Conservation (phyloP, 805 yeast genomes). For the Candida stauntonica region DNA sequence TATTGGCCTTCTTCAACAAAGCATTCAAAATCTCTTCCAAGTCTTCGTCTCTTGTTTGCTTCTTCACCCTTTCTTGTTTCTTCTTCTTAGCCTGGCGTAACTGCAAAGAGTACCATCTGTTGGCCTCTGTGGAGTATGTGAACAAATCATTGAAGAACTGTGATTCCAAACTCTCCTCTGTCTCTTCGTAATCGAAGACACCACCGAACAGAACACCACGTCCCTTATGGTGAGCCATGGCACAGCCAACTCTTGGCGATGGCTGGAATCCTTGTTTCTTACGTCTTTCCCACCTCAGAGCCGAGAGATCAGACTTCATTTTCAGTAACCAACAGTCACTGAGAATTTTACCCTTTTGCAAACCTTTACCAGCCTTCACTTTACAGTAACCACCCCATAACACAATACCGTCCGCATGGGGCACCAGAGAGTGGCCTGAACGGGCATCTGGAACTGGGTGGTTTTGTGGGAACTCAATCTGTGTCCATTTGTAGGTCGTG, state of each 20-base stretch:
- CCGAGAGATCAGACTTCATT: slow-evolving; percentile 75
- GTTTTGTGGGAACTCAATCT: slow-evolving; percentile 79
- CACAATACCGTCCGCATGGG: slow-evolving; percentile 76
- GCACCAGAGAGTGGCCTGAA: slow-evolving; percentile 86
- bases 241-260: slow-evolving; percentile 90
- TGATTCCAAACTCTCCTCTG: slow-evolving; percentile 86
- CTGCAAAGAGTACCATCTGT: slow-evolving; percentile 79
- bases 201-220: slow-evolving; percentile 95
- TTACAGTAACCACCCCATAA: slow-evolving; percentile 93
- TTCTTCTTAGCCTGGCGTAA: slow-evolving; percentile 61
- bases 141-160: slow-evolving; percentile 75
- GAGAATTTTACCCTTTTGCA: slow-evolving; percentile 86
- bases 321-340: slow-evolving; percentile 82
- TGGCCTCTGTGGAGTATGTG: slow-evolving; percentile 79
- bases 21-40: slow-evolving; percentile 76
- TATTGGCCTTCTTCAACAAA: slow-evolving; percentile 67
- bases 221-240: slow-evolving; percentile 83
- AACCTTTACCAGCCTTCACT: slow-evolving; percentile 82
- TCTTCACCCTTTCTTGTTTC: slow-evolving; percentile 43
- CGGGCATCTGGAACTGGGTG: slow-evolving; percentile 85
- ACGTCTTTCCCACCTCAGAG: slow-evolving; percentile 83
- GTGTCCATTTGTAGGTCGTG: slow-evolving; percentile 85
- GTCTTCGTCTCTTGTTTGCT: slow-evolving; percentile 49
- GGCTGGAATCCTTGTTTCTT: slow-evolving; percentile 89
- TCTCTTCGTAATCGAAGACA: slow-evolving; percentile 91